These are phyloP conservation scores for Colletotrichum magnum DNA, from an alignment of 2,329 filamentous ascomycete genomes.

Conservation along the genomic window DNA sequence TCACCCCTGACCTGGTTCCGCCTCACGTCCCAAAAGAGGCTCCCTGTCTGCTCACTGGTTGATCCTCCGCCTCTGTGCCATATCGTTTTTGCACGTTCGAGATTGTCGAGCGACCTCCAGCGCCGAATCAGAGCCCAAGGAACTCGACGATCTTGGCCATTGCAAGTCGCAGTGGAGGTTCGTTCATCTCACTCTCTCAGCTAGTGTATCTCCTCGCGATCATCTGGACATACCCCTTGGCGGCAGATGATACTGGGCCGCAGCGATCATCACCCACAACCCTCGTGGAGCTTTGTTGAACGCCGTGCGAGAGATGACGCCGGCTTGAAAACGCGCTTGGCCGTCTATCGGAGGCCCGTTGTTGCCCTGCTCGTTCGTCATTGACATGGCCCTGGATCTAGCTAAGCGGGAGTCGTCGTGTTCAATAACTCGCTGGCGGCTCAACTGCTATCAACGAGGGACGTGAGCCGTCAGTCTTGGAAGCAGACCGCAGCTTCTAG, in stretches of 20 bases:
- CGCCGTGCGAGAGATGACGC: conserved; percentile 34
- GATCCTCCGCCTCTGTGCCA: conserved; percentile 29
- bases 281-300: conserved; percentile 21
- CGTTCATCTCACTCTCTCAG: conserved; percentile 22
- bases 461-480: conserved; percentile 15
- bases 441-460: conserved; percentile 8
- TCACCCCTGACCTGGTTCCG: conserved; percentile 35
- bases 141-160: conserved; percentile 15
- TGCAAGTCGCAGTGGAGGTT: conserved; percentile 18
- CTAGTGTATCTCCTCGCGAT: conserved; percentile 20
- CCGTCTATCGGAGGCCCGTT: conserved; percentile 32
- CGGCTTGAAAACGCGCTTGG: conserved; percentile 32
- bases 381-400: conserved; percentile 28
- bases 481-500: conserved; percentile 16
- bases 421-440: conserved; percentile 24
- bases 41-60: conserved; percentile 32
- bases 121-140: conserved; percentile 24
- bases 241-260: conserved; percentile 33
- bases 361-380: conserved; percentile 29
- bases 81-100: conserved; percentile 23
- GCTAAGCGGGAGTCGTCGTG: conserved; percentile 22
- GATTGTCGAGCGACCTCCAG: conserved; percentile 29
- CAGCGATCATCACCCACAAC: conserved; percentile 9
- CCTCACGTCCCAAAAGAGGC: conserved; percentile 27
- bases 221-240: conserved; percentile 22